Evolutionary conservation across 2,329 filamentous ascomycete species (phyloP).

Genomic region (Pseudogymnoascus sp.): DNA sequence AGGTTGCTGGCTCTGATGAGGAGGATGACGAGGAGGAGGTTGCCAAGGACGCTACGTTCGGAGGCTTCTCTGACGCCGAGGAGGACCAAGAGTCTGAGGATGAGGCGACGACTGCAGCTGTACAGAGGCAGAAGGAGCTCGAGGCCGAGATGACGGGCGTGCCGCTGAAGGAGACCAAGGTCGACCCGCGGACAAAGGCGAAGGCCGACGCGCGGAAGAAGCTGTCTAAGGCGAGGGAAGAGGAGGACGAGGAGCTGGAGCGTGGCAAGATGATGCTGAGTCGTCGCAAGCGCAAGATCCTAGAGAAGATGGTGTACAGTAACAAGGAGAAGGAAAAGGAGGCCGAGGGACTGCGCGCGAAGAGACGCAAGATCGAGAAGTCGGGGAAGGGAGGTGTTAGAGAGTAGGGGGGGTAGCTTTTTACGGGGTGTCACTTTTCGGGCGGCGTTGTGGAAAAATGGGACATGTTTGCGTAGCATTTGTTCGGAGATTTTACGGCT

Average conservation of each 20-base stretch:
- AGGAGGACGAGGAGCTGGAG: conserved; percentile 81
- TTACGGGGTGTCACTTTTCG: conserved; percentile 5
- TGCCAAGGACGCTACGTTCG: conserved; percentile 22
- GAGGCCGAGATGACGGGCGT: conserved; percentile 83
- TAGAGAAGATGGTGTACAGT: conserved; percentile 94
- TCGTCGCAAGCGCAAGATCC: conserved; percentile 93
- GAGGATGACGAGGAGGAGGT: conserved; percentile 30
- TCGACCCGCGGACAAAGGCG: conserved; percentile 49
- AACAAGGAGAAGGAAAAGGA: conserved; percentile 91
- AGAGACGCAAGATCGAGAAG: conserved; percentile 84
- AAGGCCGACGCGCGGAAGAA: conserved; percentile 65
- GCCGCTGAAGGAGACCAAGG: conserved; percentile 42
- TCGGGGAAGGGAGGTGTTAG: conserved; percentile 24
- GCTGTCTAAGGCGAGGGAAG: conserved; percentile 60
- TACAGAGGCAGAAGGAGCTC: conserved; percentile 78
- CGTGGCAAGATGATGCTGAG: conserved; percentile 96
- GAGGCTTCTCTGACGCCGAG: conserved; percentile 31
- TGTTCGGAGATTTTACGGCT: conserved; percentile 5
- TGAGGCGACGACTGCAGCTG: conserved; percentile 52
- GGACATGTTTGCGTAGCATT: conserved; percentile 6
- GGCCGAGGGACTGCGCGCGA: conserved; percentile 76
- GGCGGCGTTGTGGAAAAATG: conserved; percentile 7
- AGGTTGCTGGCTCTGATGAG: conserved; percentile 27
- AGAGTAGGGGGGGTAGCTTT: conserved; percentile 9
- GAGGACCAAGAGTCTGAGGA: conserved; percentile 46